These are phyloP conservation scores for Penicillium odoratum DNA, from an alignment of 495 filamentous ascomycete genomes.

Conservation along the genomic window DNA sequence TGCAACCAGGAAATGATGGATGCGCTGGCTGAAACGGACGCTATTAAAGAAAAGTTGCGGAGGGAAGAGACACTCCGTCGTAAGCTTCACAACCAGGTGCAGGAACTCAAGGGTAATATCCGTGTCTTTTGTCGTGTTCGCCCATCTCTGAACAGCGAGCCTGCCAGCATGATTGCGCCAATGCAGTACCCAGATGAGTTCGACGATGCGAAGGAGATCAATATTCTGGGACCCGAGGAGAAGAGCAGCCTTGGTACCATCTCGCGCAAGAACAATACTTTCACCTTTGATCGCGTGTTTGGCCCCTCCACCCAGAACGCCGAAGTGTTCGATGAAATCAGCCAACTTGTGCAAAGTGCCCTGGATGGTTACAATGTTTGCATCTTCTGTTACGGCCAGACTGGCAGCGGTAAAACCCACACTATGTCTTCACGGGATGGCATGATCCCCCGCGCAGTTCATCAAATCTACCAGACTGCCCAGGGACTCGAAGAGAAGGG, in stretches of 20 bases:
- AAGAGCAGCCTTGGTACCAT: slow-evolving; percentile 77
- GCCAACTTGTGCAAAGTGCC: slow-evolving; percentile 93
- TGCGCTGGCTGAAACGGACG: slow-evolving; percentile 64
- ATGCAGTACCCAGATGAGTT: slow-evolving; percentile 75
- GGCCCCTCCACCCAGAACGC: slow-evolving; percentile 71
- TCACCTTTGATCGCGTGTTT: slow-evolving; percentile 94
- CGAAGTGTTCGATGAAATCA: slow-evolving; percentile 95
- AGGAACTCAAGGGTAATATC: slow-evolving; percentile 99
- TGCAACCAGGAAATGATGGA: slow-evolving; percentile 77
- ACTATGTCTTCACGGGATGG: slow-evolving; percentile 94
- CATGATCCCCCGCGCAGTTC: slow-evolving; percentile 92
- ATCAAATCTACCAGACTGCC: slow-evolving; percentile 89
- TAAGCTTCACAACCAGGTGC: slow-evolving; percentile 95
- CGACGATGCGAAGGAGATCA: slow-evolving; percentile 81
- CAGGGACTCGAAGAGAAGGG: slow-evolving; percentile 81
- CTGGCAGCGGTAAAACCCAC: slow-evolving; percentile 92
- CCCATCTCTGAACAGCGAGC: slow-evolving; percentile 62
- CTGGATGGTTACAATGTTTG: slow-evolving; percentile 98
- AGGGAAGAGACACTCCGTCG: slow-evolving; percentile 88
- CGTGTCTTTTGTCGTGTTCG: slow-evolving; percentile 96
- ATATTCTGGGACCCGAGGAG: slow-evolving; percentile 78
- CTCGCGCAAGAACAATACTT: slow-evolving; percentile 73
- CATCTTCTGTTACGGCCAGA: slow-evolving; percentile 99
- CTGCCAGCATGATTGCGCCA: slow-evolving; percentile 59
- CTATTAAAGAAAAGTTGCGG: slow-evolving; percentile 78